Conservation (phyloP, 225 moss, liverwort and hornwort genomes). For the Anthoceros angustus region DNA sequence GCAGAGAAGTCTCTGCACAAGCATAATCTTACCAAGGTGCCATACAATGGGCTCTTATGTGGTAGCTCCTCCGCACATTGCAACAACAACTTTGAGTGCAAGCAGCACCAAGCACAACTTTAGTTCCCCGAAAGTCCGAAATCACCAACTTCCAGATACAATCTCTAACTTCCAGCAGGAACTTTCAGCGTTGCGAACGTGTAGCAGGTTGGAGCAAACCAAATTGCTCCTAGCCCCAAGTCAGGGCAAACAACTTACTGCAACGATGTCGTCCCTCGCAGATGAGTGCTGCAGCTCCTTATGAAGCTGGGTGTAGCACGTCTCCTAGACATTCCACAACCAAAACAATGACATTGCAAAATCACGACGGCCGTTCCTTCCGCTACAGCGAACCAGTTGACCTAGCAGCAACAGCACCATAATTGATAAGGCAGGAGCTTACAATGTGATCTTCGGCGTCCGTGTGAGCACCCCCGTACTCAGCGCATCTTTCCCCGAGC, state of each 20-base stretch:
- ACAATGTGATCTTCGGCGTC: slow-evolving; percentile 95
- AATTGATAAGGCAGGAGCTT: slow-evolving; percentile 1
- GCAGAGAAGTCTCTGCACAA: background rate
- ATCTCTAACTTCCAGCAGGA: too few species aligned
- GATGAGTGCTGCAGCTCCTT: slow-evolving; percentile 54
- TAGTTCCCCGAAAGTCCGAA: background rate
- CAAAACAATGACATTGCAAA: background rate
- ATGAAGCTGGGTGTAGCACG: slow-evolving; percentile 66
- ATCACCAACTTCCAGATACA: too few species aligned
- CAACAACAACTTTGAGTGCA: slow-evolving; percentile 37
- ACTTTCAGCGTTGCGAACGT: too few species aligned
- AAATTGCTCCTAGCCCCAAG: background rate
- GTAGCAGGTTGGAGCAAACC: too few species aligned
- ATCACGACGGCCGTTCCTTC: background rate
- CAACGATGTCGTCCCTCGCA: slow-evolving; percentile 26
- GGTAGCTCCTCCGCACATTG: slow-evolving; percentile 98
- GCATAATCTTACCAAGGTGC: slow-evolving; percentile 36
- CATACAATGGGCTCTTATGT: slow-evolving; percentile 85
- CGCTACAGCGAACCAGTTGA: background rate
- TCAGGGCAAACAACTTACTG: background rate
- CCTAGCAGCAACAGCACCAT: background rate
- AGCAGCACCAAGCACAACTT: background rate
- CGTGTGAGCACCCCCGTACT: slow-evolving; percentile 64
- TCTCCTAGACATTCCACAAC: slow-evolving; percentile 26
- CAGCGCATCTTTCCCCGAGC: slow-evolving; percentile 80